phyloP scores from a whole-genome alignment of 2,329 filamentous ascomycete species.

The Elsinoe necatrix region DNA sequence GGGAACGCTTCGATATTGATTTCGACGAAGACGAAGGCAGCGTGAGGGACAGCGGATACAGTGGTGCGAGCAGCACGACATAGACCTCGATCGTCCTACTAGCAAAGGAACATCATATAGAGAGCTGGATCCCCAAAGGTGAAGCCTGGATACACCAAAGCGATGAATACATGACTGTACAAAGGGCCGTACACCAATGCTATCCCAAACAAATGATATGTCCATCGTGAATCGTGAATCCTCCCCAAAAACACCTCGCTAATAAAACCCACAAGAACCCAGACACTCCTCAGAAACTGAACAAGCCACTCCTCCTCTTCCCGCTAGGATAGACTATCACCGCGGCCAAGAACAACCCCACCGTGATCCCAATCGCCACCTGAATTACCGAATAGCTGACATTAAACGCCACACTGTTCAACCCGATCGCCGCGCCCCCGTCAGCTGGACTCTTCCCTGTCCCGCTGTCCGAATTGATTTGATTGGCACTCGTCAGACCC shows the following conservation, averaged over 20 bases:
- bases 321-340: slow-evolving; percentile 43
- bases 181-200: background rate
- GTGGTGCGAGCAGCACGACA: slow-evolving; percentile 17
- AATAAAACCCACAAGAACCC: background rate
- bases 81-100: background rate
- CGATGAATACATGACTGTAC: background rate
- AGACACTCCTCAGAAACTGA: slow-evolving; percentile 29
- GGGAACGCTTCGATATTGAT: slow-evolving; percentile 85
- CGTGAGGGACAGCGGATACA: slow-evolving; percentile 27
- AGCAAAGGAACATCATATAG: background rate
- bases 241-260: slow-evolving; percentile 3
- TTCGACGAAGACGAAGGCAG: slow-evolving; percentile 54
- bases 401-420: slow-evolving; percentile 40
- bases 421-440: slow-evolving; percentile 22
- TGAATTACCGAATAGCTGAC: slow-evolving; percentile 43
- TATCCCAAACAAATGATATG: background rate
- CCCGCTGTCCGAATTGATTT: slow-evolving; percentile 38
- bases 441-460: slow-evolving; percentile 34
- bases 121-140: background rate
- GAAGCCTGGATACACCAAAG: background rate
- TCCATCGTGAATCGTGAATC: background rate
- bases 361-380: slow-evolving; percentile 45
- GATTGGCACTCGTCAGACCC: slow-evolving; percentile 49
- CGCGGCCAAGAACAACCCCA: slow-evolving; percentile 41
- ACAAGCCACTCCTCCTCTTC: slow-evolving; percentile 39